Evolutionary conservation across 1,284 basidiomycete species (phyloP), one percentile per base, ranked within the genome.

Genomic region (Marasmius fiardii): DNA sequence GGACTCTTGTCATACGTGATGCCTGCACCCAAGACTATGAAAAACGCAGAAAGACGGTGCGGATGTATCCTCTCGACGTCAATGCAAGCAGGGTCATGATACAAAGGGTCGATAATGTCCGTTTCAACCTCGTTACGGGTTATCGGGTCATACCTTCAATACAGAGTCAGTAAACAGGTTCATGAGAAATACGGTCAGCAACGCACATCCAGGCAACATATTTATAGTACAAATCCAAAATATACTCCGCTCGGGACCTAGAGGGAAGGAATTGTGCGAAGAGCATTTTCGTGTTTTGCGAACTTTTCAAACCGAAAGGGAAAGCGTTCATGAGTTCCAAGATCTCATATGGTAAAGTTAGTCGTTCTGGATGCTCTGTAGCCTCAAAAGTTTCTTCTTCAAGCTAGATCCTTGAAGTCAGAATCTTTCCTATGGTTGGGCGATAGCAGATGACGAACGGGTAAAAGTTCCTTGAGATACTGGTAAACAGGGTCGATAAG

Each of bases 191-290:
- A 39, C 28, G n/a, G 52, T 21, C 12, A 53, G 51, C 8, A n/a
- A 69, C 80, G 59, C 65, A 80, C 80, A 79, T 71, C 76, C 77
- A 81, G 5, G 76, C 72, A 34, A 71, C 72, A 45, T 72, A 68
- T n/a, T 64, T 58, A 58, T 77, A 81, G 57, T 78, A 81, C 1
- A 76, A 61, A 26, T 72, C 65, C 6, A 71, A 66, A 11, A 81
- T 60, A 45, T 71, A 62, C 21, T 72, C 52, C 4, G 79, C 75
- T 26, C 68, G 66, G 49, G 71, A 67, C 48, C 67, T 71, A 11
- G 68, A 33, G 3, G 80, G 80, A 14, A 82, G 58, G 58, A 72
- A 79, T 0, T 65, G 63, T 1, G 64, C 48, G 56, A 82, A 80
- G 18, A 72, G 58, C 2, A 60, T 59, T 41, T 73, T 78, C 35